Evolutionary conservation across 192 early-diverging fungal species (phyloP).

Genomic region (Umbelopsis ramanniana): DNA sequence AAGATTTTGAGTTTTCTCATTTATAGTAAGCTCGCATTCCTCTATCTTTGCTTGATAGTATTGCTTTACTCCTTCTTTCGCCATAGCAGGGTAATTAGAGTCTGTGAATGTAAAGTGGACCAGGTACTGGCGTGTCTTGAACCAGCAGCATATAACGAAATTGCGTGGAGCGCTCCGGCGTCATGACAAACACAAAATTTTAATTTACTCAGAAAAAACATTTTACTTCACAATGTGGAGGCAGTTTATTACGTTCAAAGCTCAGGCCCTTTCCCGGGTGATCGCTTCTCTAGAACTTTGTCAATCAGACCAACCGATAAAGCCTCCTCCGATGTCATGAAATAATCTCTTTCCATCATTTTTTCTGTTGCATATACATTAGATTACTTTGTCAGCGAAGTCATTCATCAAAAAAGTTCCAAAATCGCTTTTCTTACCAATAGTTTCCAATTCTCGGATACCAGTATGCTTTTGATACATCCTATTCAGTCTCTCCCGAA

Average conservation of each 20-base stretch:
- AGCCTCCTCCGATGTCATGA: slow-evolving; percentile 91
- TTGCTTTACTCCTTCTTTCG: slow-evolving; percentile 67
- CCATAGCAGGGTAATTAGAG: background rate
- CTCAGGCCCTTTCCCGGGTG: slow-evolving; percentile 19
- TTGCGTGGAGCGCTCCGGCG: slow-evolving; percentile 16
- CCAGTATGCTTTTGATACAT: slow-evolving; percentile 90
- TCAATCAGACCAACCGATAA: slow-evolving; percentile 93
- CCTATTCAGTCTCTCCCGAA: slow-evolving; percentile 79
- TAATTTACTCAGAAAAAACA: background rate
- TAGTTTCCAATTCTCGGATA: slow-evolving; percentile 73
- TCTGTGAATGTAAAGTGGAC: slow-evolving; percentile 14
- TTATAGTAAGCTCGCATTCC: slow-evolving; percentile 86
- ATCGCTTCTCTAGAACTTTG: slow-evolving; percentile 77
- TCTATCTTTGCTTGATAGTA: slow-evolving; percentile 84
- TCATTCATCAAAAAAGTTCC: no score
- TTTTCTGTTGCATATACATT: slow-evolving; percentile 55
- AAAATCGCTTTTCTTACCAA: slow-evolving; percentile 57
- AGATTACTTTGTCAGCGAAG: no score
- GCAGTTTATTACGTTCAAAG: background rate
- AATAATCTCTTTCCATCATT: slow-evolving; percentile 93
- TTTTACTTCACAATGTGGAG: background rate
- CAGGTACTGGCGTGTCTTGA: background rate
- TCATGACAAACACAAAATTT: background rate
- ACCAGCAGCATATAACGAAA: slow-evolving; percentile 1
- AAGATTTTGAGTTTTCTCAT: slow-evolving; percentile 92